These are phyloP conservation scores for Aphanomyces stellatus DNA, from an alignment of 352 stramenopile species.

Conservation along the genomic window DNA sequence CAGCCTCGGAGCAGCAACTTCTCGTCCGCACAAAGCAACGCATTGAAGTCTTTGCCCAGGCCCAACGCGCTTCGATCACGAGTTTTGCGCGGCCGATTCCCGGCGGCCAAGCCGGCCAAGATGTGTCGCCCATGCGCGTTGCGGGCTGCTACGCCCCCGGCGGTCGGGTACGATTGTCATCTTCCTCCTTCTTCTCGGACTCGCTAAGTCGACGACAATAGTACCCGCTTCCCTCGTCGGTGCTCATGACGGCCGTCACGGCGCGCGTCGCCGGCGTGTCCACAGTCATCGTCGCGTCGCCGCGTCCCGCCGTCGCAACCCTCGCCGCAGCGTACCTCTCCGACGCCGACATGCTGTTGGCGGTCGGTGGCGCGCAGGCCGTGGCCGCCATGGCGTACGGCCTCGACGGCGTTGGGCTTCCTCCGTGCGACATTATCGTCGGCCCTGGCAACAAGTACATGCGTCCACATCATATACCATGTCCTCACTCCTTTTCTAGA, in stretches of 20 bases:
- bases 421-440: slow-evolving; percentile 96
- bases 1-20: slow-evolving; percentile 54
- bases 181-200: background rate
- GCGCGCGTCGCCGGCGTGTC: slow-evolving; percentile 90
- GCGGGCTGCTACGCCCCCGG: slow-evolving; percentile 97
- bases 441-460: slow-evolving; percentile 95
- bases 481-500: slow-evolving; percentile 16
- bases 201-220: slow-evolving; percentile 5
- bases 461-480: background rate
- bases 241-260: slow-evolving; percentile 97
- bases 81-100: slow-evolving; percentile 94
- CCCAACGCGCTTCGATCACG: slow-evolving; percentile 86
- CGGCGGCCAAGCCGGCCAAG: slow-evolving; percentile 92
- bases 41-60: slow-evolving; percentile 89
- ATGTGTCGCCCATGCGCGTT: slow-evolving; percentile 56
- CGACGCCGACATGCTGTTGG: slow-evolving; percentile 84
- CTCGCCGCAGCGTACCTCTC: slow-evolving; percentile 92
- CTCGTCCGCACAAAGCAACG: slow-evolving; percentile 84
- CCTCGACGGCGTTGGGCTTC: slow-evolving; percentile 62
- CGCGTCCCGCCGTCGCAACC: slow-evolving; percentile 87
- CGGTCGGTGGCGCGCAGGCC: slow-evolving; percentile 77
- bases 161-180: slow-evolving; percentile 54
- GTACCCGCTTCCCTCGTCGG: slow-evolving; percentile 96
- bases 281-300: slow-evolving; percentile 93
- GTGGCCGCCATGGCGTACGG: slow-evolving; percentile 97